Evolutionary conservation across 176 grass and related monocot genomes (phyloP).

Genomic region (Zoysia pacifica): DNA sequence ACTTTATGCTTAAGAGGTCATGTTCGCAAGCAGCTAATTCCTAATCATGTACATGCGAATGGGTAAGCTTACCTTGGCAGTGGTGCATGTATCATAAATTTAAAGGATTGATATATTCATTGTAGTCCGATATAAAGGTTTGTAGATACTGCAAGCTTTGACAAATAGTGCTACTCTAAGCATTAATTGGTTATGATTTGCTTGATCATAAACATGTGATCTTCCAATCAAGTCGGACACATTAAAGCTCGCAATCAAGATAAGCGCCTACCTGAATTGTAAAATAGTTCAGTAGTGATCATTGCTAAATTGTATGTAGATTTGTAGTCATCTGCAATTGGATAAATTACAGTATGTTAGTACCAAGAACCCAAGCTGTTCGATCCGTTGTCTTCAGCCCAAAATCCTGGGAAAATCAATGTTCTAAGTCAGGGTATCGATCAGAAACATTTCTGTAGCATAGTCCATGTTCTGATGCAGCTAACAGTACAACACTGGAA

Average conservation of each 20-base stretch:
- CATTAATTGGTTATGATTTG: neutral
- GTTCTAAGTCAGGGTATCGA: constrained; percentile 50
- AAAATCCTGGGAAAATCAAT: constrained; percentile 69
- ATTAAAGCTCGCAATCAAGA: constrained; percentile 64
- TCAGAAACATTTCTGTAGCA: constrained; percentile 42
- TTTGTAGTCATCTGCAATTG: too few relatives aligned
- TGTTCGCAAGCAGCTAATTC: too few relatives aligned
- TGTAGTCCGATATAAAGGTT: too few relatives aligned
- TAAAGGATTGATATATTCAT: too few relatives aligned
- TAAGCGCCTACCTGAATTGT: constrained; percentile 55
- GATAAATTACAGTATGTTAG: too few relatives aligned
- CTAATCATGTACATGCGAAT: too few relatives aligned
- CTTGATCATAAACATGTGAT: constrained; percentile 58
- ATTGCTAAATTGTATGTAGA: neutral
- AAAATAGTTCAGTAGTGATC: neutral
- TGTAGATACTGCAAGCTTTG: too few relatives aligned
- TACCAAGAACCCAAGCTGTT: constrained; percentile 73
- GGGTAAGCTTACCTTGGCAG: too few relatives aligned
- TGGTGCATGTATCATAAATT: too few relatives aligned
- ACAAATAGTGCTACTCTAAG: too few relatives aligned
- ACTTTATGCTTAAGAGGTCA: too few relatives aligned
- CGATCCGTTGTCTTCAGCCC: constrained; percentile 62
- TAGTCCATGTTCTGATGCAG: constrained; percentile 60
- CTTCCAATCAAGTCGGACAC: constrained; percentile 62
- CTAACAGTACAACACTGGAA: constrained; percentile 64